phyloP scores from a whole-genome alignment of 352 stramenopile genomes.

The Phytophthora melonis region DNA sequence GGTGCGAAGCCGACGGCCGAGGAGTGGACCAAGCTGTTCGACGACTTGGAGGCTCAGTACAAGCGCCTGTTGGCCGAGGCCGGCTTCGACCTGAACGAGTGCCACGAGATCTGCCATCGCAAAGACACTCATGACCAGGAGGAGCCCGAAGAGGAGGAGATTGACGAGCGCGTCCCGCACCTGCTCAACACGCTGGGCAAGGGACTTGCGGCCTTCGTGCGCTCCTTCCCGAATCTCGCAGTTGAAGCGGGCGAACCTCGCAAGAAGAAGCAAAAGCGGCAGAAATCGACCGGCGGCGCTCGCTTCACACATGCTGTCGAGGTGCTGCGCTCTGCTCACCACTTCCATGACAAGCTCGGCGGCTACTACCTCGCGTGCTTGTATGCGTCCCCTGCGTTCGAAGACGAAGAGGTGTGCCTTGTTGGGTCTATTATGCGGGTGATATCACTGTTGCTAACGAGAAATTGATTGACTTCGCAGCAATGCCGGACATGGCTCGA shows the following conservation, averaged over 20 bases:
- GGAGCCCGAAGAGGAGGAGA: slow-evolving; percentile 69
- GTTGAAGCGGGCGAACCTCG: not conserved
- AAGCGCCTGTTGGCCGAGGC: slow-evolving; percentile 42
- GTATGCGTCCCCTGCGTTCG: slow-evolving; percentile 61
- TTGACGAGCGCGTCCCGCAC: slow-evolving; percentile 71
- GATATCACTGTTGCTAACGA: not conserved
- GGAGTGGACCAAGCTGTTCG: slow-evolving; percentile 57
- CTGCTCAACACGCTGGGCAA: slow-evolving; percentile 75
- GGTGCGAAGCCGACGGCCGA: slow-evolving; percentile 11
- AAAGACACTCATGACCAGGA: slow-evolving; percentile 70
- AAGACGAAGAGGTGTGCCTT: slow-evolving; percentile 62
- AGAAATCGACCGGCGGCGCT: slow-evolving; percentile 11
- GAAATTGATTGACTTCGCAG: slow-evolving; percentile 23
- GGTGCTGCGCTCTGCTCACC: slow-evolving; percentile 72
- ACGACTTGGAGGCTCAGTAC: slow-evolving; percentile 58
- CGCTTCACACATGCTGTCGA: slow-evolving; percentile 67
- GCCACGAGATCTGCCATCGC: slow-evolving; percentile 69
- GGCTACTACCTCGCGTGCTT: slow-evolving; percentile 79
- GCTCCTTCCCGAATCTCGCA: slow-evolving; percentile 30
- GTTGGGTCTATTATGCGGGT: not conserved
- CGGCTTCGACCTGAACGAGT: slow-evolving; percentile 67
- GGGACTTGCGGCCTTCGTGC: slow-evolving; percentile 57
- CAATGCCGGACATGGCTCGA: slow-evolving; percentile 81
- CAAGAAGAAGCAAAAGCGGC: slow-evolving; percentile 32
- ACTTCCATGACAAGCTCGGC: slow-evolving; percentile 87